A percentile compares a stretch with the other conserved stretches of the same genome.
Conservation (phyloP, 139 green algal genomes). For the Trebouxia sp. region DNA sequence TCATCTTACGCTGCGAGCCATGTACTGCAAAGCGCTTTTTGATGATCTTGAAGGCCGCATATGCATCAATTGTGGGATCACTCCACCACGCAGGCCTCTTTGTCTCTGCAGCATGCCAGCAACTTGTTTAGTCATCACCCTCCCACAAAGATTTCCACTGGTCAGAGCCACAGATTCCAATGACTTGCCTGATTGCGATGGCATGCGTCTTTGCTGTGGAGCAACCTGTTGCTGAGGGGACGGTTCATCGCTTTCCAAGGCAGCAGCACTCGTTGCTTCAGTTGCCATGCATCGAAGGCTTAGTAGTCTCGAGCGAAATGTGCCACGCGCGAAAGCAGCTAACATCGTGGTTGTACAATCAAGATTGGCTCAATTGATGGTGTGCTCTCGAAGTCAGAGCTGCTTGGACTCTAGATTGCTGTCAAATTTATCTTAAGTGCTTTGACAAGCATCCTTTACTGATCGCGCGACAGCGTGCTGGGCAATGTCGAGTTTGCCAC, state of each 20-base stretch:
- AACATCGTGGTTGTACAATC: no score
- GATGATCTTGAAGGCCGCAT: neutral
- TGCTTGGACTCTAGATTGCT: neutral
- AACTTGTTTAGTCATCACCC: neutral
- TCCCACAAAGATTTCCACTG: neutral
- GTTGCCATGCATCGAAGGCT: neutral
- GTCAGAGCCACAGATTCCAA: no score
- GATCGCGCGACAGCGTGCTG: no score
- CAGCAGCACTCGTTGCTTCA: neutral
- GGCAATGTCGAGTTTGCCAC: no score
- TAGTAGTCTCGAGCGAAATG: neutral
- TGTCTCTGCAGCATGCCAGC: neutral
- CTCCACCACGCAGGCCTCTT: neutral
- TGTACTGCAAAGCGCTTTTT: neutral
- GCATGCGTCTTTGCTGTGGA: no score
- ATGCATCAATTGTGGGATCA: neutral
- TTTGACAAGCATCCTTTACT: no score
- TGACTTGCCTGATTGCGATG: no score
- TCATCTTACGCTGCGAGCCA: conserved; percentile 2
- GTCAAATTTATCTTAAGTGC: neutral
- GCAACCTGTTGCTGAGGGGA: neutral
- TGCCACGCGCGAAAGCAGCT: neutral
- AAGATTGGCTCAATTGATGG: neutral
- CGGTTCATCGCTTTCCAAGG: neutral
- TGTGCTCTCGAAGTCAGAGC: neutral